Evolutionary conservation across 352 stramenopile genomes (phyloP).

Genomic region (Globisporangium ultimum): DNA sequence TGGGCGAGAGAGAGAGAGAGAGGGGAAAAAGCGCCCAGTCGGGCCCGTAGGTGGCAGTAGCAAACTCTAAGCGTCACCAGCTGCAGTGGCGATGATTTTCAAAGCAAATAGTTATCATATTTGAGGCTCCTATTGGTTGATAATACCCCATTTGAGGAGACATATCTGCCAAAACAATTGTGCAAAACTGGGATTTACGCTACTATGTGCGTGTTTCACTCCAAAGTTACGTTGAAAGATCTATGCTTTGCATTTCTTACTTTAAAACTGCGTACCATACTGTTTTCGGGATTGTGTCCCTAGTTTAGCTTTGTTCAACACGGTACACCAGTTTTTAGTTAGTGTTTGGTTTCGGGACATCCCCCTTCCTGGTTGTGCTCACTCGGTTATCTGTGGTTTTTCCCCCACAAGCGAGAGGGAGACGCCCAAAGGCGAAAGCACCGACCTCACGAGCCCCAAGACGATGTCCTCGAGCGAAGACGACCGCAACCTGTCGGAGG

Average conservation of each 20-base stretch:
- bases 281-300: not conserved
- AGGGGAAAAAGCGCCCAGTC: not conserved
- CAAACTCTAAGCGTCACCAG: not conserved
- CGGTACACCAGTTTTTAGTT: not conserved
- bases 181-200: too few species aligned
- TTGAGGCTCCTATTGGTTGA: too few species aligned
- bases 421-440: not conserved
- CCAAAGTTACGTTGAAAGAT: not conserved
- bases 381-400: not conserved
- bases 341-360: not conserved
- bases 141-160: not conserved
- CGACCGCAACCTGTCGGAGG: constrained; percentile 71
- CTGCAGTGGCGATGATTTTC: not conserved
- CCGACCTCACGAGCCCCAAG: not conserved
- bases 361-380: too few species aligned
- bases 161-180: too few species aligned
- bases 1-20: not conserved
- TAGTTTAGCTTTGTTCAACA: not conserved
- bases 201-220: too few species aligned
- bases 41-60: not conserved
- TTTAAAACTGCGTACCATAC: not conserved
- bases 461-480: constrained; percentile 87
- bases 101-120: not conserved
- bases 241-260: not conserved
- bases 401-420: constrained; percentile 3